These are phyloP conservation scores for Proliferodiscus dingleyae DNA, from an alignment of 2,329 filamentous ascomycete species.

Conservation along the genomic window DNA sequence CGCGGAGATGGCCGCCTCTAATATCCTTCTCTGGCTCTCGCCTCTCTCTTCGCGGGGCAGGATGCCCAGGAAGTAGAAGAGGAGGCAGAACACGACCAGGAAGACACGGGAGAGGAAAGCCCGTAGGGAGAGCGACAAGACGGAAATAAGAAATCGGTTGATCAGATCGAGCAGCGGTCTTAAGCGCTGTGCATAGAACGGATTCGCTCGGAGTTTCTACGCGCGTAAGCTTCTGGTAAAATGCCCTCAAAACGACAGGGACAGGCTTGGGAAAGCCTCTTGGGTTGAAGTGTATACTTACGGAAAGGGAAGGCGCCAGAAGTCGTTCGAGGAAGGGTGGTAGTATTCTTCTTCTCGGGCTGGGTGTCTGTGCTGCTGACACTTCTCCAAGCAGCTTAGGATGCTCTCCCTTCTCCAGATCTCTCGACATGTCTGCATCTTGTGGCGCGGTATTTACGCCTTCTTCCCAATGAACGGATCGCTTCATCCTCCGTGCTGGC, in stretches of 20 bases:
- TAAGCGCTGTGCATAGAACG: slow-evolving; percentile 7
- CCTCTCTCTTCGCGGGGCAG: slow-evolving; percentile 3
- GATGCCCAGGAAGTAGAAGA: slow-evolving; percentile 15
- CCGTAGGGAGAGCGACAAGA: slow-evolving; percentile 14
- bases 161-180: slow-evolving; percentile 9
- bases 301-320: slow-evolving; percentile 13
- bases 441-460: slow-evolving; percentile 2
- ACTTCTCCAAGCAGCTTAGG: slow-evolving; percentile 14
- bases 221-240: background rate
- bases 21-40: slow-evolving; percentile 3
- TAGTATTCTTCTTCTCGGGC: background rate
- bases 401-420: slow-evolving; percentile 14
- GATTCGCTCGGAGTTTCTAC: slow-evolving; percentile 8
- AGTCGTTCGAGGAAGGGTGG: slow-evolving; percentile 7
- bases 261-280: too few species aligned
- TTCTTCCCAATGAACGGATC: slow-evolving; percentile 8
- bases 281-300: slow-evolving; percentile 1
- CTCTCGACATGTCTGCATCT: background rate
- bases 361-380: background rate
- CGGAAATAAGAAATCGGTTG: slow-evolving; percentile 7
- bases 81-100: slow-evolving; percentile 10
- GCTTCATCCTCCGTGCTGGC: slow-evolving; percentile 1
- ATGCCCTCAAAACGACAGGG: too few species aligned
- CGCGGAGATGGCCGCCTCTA: slow-evolving; percentile 6
- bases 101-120: slow-evolving; percentile 14